Evolutionary conservation across 345 rosid species (phyloP), one percentile per base, ranked within the genome.

Genomic region (Eucalyptus cloeziana): DNA sequence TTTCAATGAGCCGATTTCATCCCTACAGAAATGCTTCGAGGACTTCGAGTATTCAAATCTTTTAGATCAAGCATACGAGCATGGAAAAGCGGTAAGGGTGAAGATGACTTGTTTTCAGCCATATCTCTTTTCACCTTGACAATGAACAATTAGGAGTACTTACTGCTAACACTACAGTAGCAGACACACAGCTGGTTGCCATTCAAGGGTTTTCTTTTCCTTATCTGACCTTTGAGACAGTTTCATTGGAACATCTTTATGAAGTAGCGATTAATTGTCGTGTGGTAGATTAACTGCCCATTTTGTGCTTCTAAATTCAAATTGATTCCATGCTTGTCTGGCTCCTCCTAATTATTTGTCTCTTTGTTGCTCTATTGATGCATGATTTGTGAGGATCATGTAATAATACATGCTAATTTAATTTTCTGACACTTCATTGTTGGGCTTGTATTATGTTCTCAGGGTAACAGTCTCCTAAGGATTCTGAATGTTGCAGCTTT

Each of bases 21-120:
- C 99, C 87, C 99, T 98, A 91, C 99, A 98, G 90, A 98, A 97
- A 86, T 98, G 99, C 88, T 98, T 95, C 24, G 99, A 98, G 94
- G 99, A 98, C 90, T 92, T 98, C 88, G 99, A 98, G 93, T 98
- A 98, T 90, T 97, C 99, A 11, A 92, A 95, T 93, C 99, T 98
- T 90, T 91, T 98, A 89, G 99, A 98, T 88, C 94, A 89, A 92
- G 99, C 99, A 80, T 97, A 96, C 43, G 93, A 94, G 90, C 89
- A 91, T 89, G 99, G 99, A 89, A 95, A 95, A 95, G 94, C 91
- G 90, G 99, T 98, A 94, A 87, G 97, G 71, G 92, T 87, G 79
- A 50, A 54, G 87, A 13, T 15, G 37, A 79, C 37, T 89, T 50
- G 47, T 52, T 86, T 58, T 86, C 67, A 31, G 62, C 64, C 30